These are phyloP conservation scores for Boletellus sp. DNA, from an alignment of 768 basidiomycete species.

Conservation along the genomic window DNA sequence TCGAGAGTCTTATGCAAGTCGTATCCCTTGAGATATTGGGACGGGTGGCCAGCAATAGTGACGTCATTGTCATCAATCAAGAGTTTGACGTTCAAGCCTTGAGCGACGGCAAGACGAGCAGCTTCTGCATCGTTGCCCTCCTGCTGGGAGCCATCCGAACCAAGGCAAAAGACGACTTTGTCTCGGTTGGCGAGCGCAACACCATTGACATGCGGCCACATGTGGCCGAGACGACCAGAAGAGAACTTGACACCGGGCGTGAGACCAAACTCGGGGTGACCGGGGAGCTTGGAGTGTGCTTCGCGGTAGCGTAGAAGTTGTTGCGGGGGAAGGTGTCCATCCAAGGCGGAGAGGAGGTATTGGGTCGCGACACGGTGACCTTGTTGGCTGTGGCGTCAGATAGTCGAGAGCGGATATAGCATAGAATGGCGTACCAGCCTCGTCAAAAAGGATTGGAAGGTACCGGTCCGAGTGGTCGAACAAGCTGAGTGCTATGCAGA, in stretches of 20 bases:
- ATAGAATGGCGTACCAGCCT: constrained; percentile 57
- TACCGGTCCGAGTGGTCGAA: constrained; percentile 63
- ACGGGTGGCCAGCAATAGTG: constrained; percentile 89
- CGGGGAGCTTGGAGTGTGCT: constrained; percentile 82
- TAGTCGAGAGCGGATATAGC: not conserved
- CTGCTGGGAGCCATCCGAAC: constrained; percentile 89
- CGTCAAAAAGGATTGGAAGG: constrained; percentile 71
- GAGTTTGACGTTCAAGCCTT: constrained; percentile 78
- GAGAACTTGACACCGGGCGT: constrained; percentile 94
- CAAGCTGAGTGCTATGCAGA: constrained; percentile 71
- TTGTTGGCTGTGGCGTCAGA: constrained; percentile 23
- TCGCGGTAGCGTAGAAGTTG: constrained; percentile 83
- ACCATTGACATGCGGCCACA: constrained; percentile 88
- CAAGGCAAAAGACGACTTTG: constrained; percentile 77
- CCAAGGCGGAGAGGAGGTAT: constrained; percentile 76
- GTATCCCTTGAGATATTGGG: constrained; percentile 80
- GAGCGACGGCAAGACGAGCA: constrained; percentile 81
- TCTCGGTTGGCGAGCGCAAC: constrained; percentile 74
- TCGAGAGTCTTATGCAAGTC: constrained; percentile 65
- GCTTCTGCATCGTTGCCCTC: constrained; percentile 92
- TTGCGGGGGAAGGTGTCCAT: constrained; percentile 66
- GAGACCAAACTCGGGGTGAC: constrained; percentile 84
- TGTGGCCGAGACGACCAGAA: constrained; percentile 87
- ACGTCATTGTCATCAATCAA: constrained; percentile 90
- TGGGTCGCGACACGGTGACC: constrained; percentile 91